Percentiles rank a stretch among this genome's conserved stretches.
phyloP scores from a whole-genome alignment of 2,329 filamentous ascomycete genomes.

The Cladophialophora carrionii region DNA sequence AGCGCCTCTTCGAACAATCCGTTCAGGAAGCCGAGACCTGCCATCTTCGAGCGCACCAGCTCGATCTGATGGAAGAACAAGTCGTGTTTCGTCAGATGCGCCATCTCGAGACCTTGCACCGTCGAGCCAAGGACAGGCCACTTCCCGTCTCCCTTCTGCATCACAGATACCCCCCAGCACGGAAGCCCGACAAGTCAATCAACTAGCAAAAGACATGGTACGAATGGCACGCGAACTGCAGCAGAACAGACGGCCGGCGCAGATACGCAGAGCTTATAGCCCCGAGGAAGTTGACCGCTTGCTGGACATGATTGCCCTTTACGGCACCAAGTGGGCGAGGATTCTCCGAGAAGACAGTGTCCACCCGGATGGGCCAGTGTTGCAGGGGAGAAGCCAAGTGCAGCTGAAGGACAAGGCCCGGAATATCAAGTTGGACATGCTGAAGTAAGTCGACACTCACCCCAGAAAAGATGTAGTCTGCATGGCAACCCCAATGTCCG shows the following conservation, averaged over 20 bases:
- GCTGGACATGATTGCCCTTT: slow-evolving; percentile 53
- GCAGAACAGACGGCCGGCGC: slow-evolving; percentile 23
- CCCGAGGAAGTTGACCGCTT: slow-evolving; percentile 50
- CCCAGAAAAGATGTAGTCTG: neutral
- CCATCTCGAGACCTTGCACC: neutral
- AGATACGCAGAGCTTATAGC: slow-evolving; percentile 43
- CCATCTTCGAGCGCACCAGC: slow-evolving; percentile 23
- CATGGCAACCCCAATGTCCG: neutral
- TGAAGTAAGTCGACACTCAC: slow-evolving; percentile 41
- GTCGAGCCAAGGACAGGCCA: neutral
- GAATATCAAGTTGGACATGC: slow-evolving; percentile 54
- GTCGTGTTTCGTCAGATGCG: neutral
- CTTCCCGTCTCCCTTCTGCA: neutral
- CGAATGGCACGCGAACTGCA: slow-evolving; percentile 25
- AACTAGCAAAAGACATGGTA: slow-evolving; percentile 24
- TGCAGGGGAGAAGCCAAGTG: slow-evolving; percentile 53
- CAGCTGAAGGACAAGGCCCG: slow-evolving; percentile 60
- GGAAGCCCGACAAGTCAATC: slow-evolving; percentile 15
- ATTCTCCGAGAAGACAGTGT: slow-evolving; percentile 48
- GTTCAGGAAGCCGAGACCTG: neutral
- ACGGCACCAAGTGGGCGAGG: slow-evolving; percentile 52
- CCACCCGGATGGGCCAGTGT: slow-evolving; percentile 40
- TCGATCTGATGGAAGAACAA: neutral
- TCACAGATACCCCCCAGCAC: slow-evolving; percentile 2
- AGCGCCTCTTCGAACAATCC: neutral